phyloP scores from a whole-genome alignment of 768 basidiomycete species.

The Krasilnikovozyma curviuscula region DNA sequence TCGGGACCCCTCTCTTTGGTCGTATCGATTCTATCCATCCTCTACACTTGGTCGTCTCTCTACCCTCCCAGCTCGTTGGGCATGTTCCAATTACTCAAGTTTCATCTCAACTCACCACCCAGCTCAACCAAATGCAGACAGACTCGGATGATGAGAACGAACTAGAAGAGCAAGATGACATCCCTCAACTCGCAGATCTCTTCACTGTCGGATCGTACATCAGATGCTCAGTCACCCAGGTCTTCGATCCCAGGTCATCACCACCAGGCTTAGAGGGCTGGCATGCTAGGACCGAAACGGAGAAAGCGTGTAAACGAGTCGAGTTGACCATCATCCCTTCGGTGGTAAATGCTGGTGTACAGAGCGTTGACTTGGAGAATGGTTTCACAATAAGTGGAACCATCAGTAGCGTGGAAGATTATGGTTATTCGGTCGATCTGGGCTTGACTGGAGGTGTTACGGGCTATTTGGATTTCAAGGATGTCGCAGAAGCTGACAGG shows the following conservation, averaged over 20 bases:
- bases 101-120: constrained; percentile 52
- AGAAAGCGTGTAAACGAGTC: constrained; percentile 51
- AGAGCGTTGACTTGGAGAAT: constrained; percentile 50
- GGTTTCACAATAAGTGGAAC: constrained; percentile 62
- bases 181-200: constrained; percentile 55
- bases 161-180: constrained; percentile 32
- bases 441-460: constrained; percentile 50
- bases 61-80: constrained; percentile 86
- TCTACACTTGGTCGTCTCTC: constrained; percentile 70
- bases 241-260: constrained; percentile 41
- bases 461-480: constrained; percentile 68
- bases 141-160: constrained; percentile 20
- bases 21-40: constrained; percentile 72
- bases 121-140: constrained; percentile 44
- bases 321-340: constrained; percentile 71
- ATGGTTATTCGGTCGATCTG: constrained; percentile 77
- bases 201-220: constrained; percentile 76
- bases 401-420: constrained; percentile 74
- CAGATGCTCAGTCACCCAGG: constrained; percentile 49
- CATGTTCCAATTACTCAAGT: constrained; percentile 90
- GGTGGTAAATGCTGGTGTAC: constrained; percentile 61
- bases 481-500: constrained; percentile 24
- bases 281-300: constrained; percentile 30
- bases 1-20: constrained; percentile 75
- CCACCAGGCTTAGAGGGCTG: constrained; percentile 8